These are phyloP conservation scores for Jamesozyma spencerorum DNA, from an alignment of 805 yeast genomes.

Conservation along the genomic window DNA sequence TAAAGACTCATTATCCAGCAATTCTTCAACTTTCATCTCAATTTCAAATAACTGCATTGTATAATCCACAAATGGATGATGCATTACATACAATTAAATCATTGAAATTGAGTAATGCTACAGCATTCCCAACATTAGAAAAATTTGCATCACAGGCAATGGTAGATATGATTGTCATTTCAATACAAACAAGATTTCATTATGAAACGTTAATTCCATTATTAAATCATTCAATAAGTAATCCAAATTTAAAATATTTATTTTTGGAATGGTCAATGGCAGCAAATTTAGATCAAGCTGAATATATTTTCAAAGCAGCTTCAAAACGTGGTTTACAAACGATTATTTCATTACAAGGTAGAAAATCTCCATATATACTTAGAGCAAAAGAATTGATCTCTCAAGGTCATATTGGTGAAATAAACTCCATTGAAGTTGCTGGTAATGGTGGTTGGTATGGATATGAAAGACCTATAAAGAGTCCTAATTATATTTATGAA, in stretches of 20 bases:
- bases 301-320: conserved; percentile 20
- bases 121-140: conserved; percentile 19
- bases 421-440: conserved; percentile 25
- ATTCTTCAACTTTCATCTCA: conserved; percentile 25
- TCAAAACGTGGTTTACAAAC: conserved; percentile 22
- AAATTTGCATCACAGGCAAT: conserved; percentile 17
- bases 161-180: conserved; percentile 23
- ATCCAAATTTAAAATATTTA: conserved; percentile 19
- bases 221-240: conserved; percentile 15
- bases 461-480: conserved; percentile 21
- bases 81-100: conserved; percentile 18
- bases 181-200: conserved; percentile 18
- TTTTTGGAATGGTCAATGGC: conserved; percentile 27
- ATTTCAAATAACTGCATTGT: conserved; percentile 23
- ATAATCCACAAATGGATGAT: conserved; percentile 14
- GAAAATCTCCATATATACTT: conserved; percentile 26
- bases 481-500: conserved; percentile 23
- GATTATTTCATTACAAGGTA: conserved; percentile 25
- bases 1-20: conserved; percentile 26
- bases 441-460: conserved; percentile 30
- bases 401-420: conserved; percentile 26
- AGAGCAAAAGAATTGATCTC: conserved; percentile 25
- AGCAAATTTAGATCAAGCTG: conserved; percentile 19
- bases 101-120: conserved; percentile 20
- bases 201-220: conserved; percentile 14